phyloP scores from a whole-genome alignment of 768 basidiomycete genomes.

The Boletus rubescentipes region DNA sequence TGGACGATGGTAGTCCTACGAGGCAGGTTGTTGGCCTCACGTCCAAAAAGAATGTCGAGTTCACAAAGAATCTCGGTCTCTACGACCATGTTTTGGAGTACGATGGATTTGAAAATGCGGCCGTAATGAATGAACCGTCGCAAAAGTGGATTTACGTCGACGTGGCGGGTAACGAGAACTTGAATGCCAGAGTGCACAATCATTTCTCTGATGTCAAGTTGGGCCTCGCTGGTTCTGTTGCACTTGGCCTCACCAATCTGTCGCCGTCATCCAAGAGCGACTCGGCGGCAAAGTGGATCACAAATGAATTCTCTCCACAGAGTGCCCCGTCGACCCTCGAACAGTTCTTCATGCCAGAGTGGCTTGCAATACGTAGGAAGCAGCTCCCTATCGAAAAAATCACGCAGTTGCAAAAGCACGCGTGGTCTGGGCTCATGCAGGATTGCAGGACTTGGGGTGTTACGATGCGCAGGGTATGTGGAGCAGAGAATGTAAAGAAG shows the following conservation, averaged over 20 bases:
- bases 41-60: constrained; percentile 51
- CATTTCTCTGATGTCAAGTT: constrained; percentile 33
- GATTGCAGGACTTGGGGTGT: constrained; percentile 57
- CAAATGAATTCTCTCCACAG: constrained; percentile 33
- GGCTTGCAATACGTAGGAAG: constrained; percentile 55
- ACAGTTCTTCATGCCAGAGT: constrained; percentile 68
- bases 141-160: constrained; percentile 61
- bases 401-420: constrained; percentile 46
- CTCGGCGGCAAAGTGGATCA: constrained; percentile 37
- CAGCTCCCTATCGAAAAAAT: constrained; percentile 50
- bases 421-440: constrained; percentile 60
- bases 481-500: constrained; percentile 45
- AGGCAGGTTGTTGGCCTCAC: constrained; percentile 58
- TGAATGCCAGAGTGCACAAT: constrained; percentile 46
- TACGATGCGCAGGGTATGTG: constrained; percentile 46
- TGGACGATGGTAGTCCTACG: neutral
- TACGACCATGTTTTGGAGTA: constrained; percentile 62
- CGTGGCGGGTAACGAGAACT: constrained; percentile 53
- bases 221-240: constrained; percentile 41
- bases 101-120: constrained; percentile 38
- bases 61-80: constrained; percentile 52
- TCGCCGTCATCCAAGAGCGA: constrained; percentile 42
- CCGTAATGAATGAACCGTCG: constrained; percentile 29
- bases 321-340: constrained; percentile 34
- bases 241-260: constrained; percentile 57